Conservation (phyloP, 2,329 filamentous ascomycete species). For the Madurella fahalii region DNA sequence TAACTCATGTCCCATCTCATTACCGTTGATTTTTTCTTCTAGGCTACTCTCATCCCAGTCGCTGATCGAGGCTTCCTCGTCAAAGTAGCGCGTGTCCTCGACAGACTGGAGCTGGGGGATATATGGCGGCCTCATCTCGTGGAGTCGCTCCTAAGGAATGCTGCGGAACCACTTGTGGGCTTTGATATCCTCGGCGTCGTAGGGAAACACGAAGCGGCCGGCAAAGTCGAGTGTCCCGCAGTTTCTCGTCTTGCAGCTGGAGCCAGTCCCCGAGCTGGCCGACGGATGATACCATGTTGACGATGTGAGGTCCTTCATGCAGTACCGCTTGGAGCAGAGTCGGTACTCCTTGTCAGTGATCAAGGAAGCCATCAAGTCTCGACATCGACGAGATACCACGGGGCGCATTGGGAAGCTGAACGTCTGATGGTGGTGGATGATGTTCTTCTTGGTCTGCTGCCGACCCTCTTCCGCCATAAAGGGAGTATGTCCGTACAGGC, state of each 20-base stretch:
- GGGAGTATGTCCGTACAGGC: constrained; percentile 85
- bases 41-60: constrained; percentile 53
- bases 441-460: constrained; percentile 80
- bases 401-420: constrained; percentile 68
- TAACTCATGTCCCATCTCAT: not conserved
- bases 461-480: constrained; percentile 77
- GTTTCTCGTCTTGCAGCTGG: not conserved
- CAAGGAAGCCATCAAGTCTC: constrained; percentile 70
- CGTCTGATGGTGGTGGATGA: constrained; percentile 66
- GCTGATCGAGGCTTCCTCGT: constrained; percentile 72
- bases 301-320: constrained; percentile 52
- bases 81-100: constrained; percentile 85
- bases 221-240: constrained; percentile 30
- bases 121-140: constrained; percentile 70
- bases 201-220: constrained; percentile 67
- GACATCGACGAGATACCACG: constrained; percentile 63
- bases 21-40: constrained; percentile 26
- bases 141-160: constrained; percentile 72
- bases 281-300: not conserved
- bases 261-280: not conserved
- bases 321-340: constrained; percentile 72
- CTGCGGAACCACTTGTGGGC: constrained; percentile 78
- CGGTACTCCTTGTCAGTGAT: constrained; percentile 71
- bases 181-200: constrained; percentile 89
- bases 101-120: constrained; percentile 65